These are phyloP conservation scores for Obba rivulosa DNA, from an alignment of 768 basidiomycete species.

Conservation along the genomic window DNA sequence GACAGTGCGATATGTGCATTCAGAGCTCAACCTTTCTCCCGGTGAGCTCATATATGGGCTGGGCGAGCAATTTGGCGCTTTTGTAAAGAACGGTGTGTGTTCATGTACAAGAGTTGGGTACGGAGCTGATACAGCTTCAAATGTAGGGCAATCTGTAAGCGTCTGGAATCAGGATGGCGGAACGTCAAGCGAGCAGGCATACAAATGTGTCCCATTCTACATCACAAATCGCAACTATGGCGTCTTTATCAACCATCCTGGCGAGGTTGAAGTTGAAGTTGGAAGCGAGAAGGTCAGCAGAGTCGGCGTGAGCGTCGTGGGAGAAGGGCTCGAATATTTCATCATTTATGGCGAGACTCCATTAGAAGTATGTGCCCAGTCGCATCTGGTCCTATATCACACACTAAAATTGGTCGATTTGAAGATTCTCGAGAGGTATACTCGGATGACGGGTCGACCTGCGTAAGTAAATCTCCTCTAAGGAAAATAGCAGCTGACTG, in stretches of 20 bases:
- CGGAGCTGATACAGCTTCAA: neutral
- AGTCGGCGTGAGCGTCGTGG: constrained; percentile 60
- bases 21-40: constrained; percentile 60
- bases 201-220: constrained; percentile 66
- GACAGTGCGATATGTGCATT: constrained; percentile 43
- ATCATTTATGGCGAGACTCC: constrained; percentile 67
- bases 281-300: constrained; percentile 61
- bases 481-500: neutral
- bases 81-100: constrained; percentile 68
- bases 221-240: constrained; percentile 69
- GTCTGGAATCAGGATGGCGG: constrained; percentile 78
- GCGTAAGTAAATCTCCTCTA: constrained; percentile 30
- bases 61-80: constrained; percentile 70
- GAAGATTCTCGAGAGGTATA: constrained; percentile 57
- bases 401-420: too few species aligned
- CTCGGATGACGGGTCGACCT: constrained; percentile 58
- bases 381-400: neutral
- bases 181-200: constrained; percentile 63
- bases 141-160: constrained; percentile 48
- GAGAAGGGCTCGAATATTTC: constrained; percentile 62
- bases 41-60: constrained; percentile 72
- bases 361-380: constrained; percentile 49
- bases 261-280: constrained; percentile 72
- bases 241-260: constrained; percentile 71
- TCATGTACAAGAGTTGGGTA: constrained; percentile 16